Base-by-base conservation (phyloP, 2,329 filamentous ascomycete genomes). In the Colletotrichum falcatum region DNA sequence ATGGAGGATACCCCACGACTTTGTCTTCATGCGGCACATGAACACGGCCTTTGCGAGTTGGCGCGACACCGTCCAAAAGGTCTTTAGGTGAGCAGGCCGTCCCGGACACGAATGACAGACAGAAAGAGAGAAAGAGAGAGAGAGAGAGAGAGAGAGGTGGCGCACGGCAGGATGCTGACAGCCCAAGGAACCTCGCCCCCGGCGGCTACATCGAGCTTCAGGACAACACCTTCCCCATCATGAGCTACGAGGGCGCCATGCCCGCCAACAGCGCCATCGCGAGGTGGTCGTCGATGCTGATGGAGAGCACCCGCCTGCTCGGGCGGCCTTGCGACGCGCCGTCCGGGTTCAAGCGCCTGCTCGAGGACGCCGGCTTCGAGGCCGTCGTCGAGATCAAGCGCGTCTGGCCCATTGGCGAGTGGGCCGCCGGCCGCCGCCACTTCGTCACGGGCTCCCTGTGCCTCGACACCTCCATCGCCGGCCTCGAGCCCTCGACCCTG, bases 281-380 rank as follows among this genome's bases (percentile, higher is more conserved):
- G 2, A 64, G 74, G 30, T 81, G 78, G 79, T 77, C 75, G 0
- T 59, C 72, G n/a, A 39, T 76, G 1, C 77, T 82, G 48, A 71
- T 81, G 0, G 74, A 82, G 56, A 75, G 78, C 3, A 77, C 77
- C 1, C 75, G 76, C 4, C 76, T 0, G 72, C 74, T 68, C 28
- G 61, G 61, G 3, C 33, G 66, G 3, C 61, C 60, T 11, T 37
- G 55, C 66, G 35, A 44, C 14, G 23, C 30, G n/a, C 60, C 66
- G 8, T 53, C 66, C n/a, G 69, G 81, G 1, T 70, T 66, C 59
- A 66, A 66, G 3, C 76, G 80, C 48, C 81, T 83, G 62, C 80
- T 89, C 75, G 77, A 79, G 16, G 83, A 85, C n/a, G 85, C 83
- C 0, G 88, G 88, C 1, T 90, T 90, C 72, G 79, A 82, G 63